Conservation (phyloP, 2,329 filamentous ascomycete species). For the Talaromyces verruculosus region DNA sequence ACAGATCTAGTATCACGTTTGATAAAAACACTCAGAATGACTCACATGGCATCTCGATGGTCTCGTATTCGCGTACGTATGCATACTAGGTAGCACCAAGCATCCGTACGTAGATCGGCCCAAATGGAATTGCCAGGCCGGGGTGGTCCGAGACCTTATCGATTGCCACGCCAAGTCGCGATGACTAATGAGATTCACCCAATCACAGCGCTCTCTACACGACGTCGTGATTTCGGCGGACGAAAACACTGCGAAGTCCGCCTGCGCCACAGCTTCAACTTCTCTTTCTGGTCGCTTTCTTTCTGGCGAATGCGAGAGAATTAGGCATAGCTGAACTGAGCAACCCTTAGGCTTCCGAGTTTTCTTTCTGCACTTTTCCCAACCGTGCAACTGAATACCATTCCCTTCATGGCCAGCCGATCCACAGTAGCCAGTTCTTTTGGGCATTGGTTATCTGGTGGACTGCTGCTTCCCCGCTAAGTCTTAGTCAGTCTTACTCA, state of each 20-base stretch:
- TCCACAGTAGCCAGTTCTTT: slow-evolving; percentile 17
- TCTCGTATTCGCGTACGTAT: neutral
- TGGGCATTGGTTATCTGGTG: neutral
- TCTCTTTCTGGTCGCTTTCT: neutral
- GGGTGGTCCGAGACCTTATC: neutral
- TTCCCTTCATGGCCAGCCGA: slow-evolving; percentile 18
- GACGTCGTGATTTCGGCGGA: slow-evolving; percentile 10
- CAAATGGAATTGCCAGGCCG: neutral
- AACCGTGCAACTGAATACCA: neutral
- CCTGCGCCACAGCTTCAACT: slow-evolving; percentile 5
- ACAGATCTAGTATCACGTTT: no score
- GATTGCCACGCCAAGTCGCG: neutral
- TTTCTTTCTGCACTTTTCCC: neutral
- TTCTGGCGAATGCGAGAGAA: neutral
- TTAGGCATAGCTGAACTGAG: neutral
- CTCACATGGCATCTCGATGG: no score
- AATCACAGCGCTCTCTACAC: neutral
- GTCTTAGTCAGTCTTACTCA: neutral
- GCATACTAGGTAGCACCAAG: no score
- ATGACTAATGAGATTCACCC: neutral
- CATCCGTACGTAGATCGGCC: neutral
- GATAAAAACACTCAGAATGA: no score
- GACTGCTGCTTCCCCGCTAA: slow-evolving; percentile 4
- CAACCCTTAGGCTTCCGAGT: slow-evolving; percentile 8
- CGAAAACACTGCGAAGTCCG: slow-evolving; percentile 11